Base-by-base conservation (phyloP, 148 eudicot species). In the Camellia granthamiana region DNA sequence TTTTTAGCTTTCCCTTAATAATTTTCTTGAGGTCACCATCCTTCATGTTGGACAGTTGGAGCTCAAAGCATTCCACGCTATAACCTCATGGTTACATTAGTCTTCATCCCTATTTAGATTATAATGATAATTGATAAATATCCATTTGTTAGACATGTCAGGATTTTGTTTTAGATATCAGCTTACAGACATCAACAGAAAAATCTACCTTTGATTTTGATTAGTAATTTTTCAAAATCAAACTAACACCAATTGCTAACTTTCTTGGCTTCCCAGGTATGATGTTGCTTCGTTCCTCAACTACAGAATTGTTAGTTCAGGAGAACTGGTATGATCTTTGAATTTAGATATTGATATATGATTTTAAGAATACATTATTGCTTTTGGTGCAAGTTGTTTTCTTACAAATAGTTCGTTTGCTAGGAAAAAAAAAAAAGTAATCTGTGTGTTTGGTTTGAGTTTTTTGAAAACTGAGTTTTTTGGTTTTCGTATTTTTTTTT, bases 201-300 rank as follows among this genome's bases (percentile, higher is more conserved):
- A 41, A 75, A 2, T 38, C 14, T 9, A 1, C 18, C 14, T 42
- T 62, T 42, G 3, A 16, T 21, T 43, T 62, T 10, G n/a, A 76
- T 16, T 19, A 61, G 5, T 59, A 42, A 30, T 62, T 30, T 60
- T 69, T 49, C 54, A 56, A 12, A 30, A 71, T 76, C 30, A 41
- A 60, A 62, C 77, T 70, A 9, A 71, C 68, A 15, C 65, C 61
- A 16, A 30, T 12, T 12, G 47, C 56, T 60, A 9, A 72, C 62
- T 69, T 77, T 80, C 59, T 64, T 86, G 79, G 9, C 73, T 63
- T 88, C 79, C 63, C 84, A 96, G 99, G 99, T 96, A 87, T 76
- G 99, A 96, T 56, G 99, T 96, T 73, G 92, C 84, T 82, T 44
- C 88, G 60, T 92, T 96, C 84, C 91, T 96, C 72, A 92, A 75